phyloP scores from a whole-genome alignment of 2,329 filamentous ascomycete species.

The Volutella citrinella region DNA sequence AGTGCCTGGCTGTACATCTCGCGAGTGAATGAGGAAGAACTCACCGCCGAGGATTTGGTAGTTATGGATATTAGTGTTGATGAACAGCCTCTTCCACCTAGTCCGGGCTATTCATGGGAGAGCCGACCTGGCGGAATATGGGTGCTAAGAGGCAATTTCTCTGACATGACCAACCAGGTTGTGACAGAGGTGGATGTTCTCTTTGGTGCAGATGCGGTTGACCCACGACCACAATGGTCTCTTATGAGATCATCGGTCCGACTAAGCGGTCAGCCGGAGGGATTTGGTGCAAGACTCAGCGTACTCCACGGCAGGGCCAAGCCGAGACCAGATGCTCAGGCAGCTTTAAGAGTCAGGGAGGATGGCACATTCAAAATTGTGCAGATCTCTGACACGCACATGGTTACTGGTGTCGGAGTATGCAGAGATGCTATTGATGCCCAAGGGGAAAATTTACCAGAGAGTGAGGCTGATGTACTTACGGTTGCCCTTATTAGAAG shows the following conservation, averaged over 20 bases:
- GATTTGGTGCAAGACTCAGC: conserved; percentile 34
- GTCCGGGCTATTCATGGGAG: conserved; percentile 50
- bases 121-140: conserved; percentile 62
- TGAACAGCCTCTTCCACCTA: conserved; percentile 35
- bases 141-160: conserved; percentile 54
- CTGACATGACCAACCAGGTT: conserved; percentile 29
- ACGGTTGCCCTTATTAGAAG: conserved; percentile 65
- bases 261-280: conserved; percentile 27
- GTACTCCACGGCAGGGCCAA: conserved; percentile 25
- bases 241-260: conserved; percentile 33
- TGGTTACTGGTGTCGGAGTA: conserved; percentile 28
- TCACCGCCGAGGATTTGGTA: conserved; percentile 57
- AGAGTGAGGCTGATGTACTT: conserved; percentile 64
- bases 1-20: conserved; percentile 62
- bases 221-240: conserved; percentile 30
- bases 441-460: conserved; percentile 27
- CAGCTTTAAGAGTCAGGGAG: conserved; percentile 53
- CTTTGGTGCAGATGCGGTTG: conserved; percentile 49
- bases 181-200: conserved; percentile 67
- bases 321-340: conserved; percentile 22
- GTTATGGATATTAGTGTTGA: conserved; percentile 62
- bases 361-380: conserved; percentile 73
- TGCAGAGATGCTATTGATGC: conserved; percentile 32
- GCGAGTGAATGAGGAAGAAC: conserved; percentile 61
- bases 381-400: conserved; percentile 52